phyloP scores from a whole-genome alignment of 2,329 filamentous ascomycete genomes.

The Trichoderma sp. region DNA sequence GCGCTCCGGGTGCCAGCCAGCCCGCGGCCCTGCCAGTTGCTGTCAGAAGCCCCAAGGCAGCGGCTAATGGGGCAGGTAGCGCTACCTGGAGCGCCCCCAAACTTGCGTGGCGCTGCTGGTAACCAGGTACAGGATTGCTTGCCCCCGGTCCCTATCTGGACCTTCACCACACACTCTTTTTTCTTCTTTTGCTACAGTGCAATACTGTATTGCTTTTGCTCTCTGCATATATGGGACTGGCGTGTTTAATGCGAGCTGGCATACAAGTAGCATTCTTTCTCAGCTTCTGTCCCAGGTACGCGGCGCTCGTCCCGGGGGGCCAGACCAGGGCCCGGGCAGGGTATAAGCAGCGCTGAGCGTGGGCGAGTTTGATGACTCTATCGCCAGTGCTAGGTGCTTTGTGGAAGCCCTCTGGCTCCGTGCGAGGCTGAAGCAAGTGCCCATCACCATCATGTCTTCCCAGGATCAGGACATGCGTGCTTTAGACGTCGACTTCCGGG shows the following conservation, averaged over 20 bases:
- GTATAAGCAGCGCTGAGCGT: not conserved
- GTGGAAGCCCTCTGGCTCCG: not conserved
- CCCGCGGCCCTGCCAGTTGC: not conserved
- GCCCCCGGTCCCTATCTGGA: not conserved
- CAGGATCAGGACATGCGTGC: conserved; percentile 2
- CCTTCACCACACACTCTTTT: not conserved
- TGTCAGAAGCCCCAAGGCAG: conserved; percentile 18
- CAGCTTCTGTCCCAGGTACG: conserved; percentile 12
- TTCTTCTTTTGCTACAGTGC: not conserved
- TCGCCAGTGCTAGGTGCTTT: not conserved
- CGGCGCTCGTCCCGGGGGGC: not conserved
- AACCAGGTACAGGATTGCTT: not conserved
- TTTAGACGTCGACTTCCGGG: conserved; percentile 7
- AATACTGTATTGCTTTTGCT: not conserved
- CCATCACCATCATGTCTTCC: not conserved
- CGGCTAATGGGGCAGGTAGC: not conserved
- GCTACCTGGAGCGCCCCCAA: conserved; percentile 9
- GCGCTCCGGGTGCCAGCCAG: conserved; percentile 16
- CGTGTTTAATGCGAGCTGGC: conserved; percentile 5
- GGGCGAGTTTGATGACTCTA: not conserved
- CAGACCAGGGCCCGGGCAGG: not conserved
- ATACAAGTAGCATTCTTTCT: not conserved
- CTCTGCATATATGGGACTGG: conserved; percentile 1
- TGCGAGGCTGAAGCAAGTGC: conserved; percentile 18
- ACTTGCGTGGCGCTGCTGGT: not conserved